A percentile compares a stretch with the other conserved stretches of the same genome.
These are phyloP conservation scores for Paramecium octaurelia DNA, from an alignment of 73 alveolate genomes.

Conservation along the genomic window DNA sequence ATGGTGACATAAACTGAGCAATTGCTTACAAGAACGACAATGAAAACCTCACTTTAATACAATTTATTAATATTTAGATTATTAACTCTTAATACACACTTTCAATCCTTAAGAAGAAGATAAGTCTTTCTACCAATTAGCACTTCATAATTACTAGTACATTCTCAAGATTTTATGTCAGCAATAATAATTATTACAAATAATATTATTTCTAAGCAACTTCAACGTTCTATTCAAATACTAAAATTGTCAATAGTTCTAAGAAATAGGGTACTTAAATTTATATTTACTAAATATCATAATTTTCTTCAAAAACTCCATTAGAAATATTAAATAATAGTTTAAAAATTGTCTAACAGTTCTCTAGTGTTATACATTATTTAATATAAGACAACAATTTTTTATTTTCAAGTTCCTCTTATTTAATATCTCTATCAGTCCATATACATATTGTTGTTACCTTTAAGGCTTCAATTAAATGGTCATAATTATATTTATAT, in stretches of 20 bases:
- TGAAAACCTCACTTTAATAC: slow-evolving; percentile 17
- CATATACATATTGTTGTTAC: background rate
- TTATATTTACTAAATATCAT: background rate
- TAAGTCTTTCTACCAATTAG: background rate
- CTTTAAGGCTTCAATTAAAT: background rate
- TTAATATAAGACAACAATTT: background rate
- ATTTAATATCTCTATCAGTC: background rate
- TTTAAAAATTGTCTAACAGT: background rate
- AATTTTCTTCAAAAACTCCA: background rate
- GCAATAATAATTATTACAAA: background rate
- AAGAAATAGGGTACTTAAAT: background rate
- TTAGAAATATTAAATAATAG: background rate
- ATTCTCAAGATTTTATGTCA: background rate
- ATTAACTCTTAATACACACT: background rate
- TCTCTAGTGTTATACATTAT: background rate
- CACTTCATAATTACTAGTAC: background rate
- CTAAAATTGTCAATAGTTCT: background rate
- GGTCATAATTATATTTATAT: background rate
- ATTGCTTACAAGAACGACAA: background rate
- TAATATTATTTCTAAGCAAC: background rate
- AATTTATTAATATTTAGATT: background rate
- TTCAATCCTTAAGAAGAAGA: slow-evolving; percentile 5
- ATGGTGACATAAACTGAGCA: slow-evolving; percentile 27
- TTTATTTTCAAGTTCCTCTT: background rate
- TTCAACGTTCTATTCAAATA: background rate